Percentiles rank a stretch among this genome's conserved stretches.
Conservation (phyloP, 768 basidiomycete species). For the Termitomyces sp. region DNA sequence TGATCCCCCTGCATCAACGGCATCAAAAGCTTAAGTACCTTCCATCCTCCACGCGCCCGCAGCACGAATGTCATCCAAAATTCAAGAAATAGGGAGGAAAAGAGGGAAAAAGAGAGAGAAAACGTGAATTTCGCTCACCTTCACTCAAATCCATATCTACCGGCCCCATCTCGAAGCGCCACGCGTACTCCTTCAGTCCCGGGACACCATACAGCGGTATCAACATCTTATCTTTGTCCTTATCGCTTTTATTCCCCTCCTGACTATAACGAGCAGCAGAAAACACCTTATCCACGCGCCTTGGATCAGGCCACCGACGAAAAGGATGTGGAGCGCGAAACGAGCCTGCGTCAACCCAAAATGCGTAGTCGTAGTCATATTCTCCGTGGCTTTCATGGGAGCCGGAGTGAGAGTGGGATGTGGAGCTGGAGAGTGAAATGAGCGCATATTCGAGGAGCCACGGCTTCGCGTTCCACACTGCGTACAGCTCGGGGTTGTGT, state of each 20-base stretch:
- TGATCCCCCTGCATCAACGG: too few species aligned
- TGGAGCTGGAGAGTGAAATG: conserved; percentile 19
- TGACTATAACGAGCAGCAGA: conserved; percentile 12
- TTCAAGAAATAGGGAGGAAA: neutral
- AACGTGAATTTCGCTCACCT: conserved; percentile 27
- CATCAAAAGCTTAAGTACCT: too few species aligned
- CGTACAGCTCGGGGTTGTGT: conserved; percentile 49
- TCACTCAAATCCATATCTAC: conserved; percentile 48
- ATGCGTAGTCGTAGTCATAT: conserved; percentile 46
- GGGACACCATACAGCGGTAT: conserved; percentile 42
- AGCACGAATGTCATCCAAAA: neutral
- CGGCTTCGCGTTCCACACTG: conserved; percentile 53
- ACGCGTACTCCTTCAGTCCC: conserved; percentile 22
- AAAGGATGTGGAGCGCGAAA: conserved; percentile 43
- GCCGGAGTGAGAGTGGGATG: too few species aligned
- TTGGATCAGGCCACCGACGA: conserved; percentile 42
- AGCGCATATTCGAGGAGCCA: conserved; percentile 42
- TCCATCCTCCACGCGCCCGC: neutral
- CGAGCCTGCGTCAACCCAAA: conserved; percentile 57
- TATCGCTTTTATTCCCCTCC: neutral
- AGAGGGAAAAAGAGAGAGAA: too few species aligned
- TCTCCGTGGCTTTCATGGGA: neutral
- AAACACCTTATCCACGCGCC: conserved; percentile 35
- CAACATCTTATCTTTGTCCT: conserved; percentile 42
- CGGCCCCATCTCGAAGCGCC: conserved; percentile 46